A percentile compares a stretch with the other conserved stretches of the same genome.
These are phyloP conservation scores for Pseudodiploospora longispora DNA, from an alignment of 2,329 filamentous ascomycete species.

Conservation along the genomic window DNA sequence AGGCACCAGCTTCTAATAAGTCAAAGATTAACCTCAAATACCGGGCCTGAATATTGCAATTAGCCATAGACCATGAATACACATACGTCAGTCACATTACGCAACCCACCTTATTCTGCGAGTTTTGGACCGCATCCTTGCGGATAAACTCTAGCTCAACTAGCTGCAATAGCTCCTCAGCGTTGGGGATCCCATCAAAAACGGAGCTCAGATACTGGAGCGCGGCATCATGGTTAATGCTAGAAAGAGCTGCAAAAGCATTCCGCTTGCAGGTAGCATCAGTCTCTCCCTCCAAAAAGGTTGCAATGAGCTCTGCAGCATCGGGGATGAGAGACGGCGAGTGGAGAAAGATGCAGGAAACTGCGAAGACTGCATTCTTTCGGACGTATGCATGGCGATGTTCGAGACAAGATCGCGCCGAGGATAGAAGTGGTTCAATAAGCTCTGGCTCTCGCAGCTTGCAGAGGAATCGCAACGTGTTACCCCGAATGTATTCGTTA, in stretches of 20 bases:
- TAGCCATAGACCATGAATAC: conserved; percentile 17
- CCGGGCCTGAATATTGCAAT: conserved; percentile 50
- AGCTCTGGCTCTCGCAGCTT: conserved; percentile 94
- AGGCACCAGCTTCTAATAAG: conserved; percentile 82
- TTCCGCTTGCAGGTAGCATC: conserved; percentile 97
- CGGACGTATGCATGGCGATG: conserved; percentile 96
- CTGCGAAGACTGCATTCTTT: conserved; percentile 94
- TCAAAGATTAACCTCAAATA: conserved; percentile 96
- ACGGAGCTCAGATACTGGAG: conserved; percentile 79
- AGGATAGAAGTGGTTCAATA: conserved; percentile 90
- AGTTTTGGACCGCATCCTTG: conserved; percentile 91
- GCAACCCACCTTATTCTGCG: conserved; percentile 73
- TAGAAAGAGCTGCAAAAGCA: conserved; percentile 83
- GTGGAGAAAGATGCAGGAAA: conserved; percentile 86
- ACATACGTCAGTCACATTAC: background rate
- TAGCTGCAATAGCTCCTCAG: conserved; percentile 86
- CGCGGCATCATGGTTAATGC: conserved; percentile 89
- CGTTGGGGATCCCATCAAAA: conserved; percentile 89
- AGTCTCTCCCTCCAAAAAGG: conserved; percentile 83
- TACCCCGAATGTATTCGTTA: conserved; percentile 97
- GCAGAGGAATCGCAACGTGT: conserved; percentile 94
- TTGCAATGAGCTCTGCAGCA: conserved; percentile 81
- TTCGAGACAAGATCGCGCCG: conserved; percentile 84
- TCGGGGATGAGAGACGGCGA: conserved; percentile 90
- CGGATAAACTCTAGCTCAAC: conserved; percentile 96